These are phyloP conservation scores for Citrullus colocynthis DNA, from an alignment of 306 rosid species.

Conservation along the genomic window DNA sequence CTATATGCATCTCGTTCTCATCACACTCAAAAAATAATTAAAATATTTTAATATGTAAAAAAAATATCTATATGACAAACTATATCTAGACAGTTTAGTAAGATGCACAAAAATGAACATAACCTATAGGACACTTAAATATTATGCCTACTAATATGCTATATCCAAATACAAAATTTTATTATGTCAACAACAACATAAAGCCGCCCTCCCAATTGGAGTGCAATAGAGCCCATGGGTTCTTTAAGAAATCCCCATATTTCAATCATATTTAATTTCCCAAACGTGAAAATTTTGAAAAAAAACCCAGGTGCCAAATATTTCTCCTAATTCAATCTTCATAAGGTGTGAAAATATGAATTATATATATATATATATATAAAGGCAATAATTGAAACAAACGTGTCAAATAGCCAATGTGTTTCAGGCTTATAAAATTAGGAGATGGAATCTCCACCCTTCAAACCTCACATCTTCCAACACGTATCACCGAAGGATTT, in stretches of 20 bases:
- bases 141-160: too few relatives aligned
- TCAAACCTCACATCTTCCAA: slow-evolving; percentile 12
- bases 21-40: too few relatives aligned
- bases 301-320: neutral
- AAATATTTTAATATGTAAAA: too few relatives aligned
- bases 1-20: too few relatives aligned
- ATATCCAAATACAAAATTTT: neutral
- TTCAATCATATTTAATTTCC: neutral
- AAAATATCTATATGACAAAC: too few relatives aligned
- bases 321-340: neutral
- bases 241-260: neutral
- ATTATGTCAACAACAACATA: neutral
- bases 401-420: neutral
- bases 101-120: too few relatives aligned
- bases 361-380: too few relatives aligned
- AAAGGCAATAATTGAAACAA: neutral
- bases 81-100: too few relatives aligned
- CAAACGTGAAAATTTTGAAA: neutral
- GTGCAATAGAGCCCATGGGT: neutral
- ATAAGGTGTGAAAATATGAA: neutral
- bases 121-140: too few relatives aligned
- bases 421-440: neutral
- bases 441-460: neutral
- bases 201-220: neutral
- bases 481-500: slow-evolving; percentile 9